Evolutionary conservation across 208 protist genomes (phyloP).

Genomic region (Leishmania guyanensis): DNA sequence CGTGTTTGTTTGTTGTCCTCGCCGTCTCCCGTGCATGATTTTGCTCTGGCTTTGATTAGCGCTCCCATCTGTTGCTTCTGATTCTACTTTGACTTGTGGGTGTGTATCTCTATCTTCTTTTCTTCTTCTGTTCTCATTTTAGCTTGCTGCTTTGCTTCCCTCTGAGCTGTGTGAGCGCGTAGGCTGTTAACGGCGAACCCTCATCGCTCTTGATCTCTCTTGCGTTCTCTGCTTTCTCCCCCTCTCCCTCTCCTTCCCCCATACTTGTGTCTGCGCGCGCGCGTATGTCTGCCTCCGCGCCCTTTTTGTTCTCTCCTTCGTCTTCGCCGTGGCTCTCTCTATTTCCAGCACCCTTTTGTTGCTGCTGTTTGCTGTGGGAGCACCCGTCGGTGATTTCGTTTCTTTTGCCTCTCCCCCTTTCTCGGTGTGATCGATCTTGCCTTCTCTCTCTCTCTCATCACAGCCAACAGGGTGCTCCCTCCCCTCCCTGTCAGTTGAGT

Average conservation of each 20-base stretch:
- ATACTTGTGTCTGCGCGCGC: background rate
- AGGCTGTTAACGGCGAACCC: too few species aligned
- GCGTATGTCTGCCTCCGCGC: background rate
- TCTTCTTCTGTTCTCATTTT: slow-evolving; percentile 1
- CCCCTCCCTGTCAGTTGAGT: background rate
- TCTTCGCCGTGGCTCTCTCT: slow-evolving; percentile 1
- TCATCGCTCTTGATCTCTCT: too few species aligned
- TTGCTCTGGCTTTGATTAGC: background rate
- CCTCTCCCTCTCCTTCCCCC: slow-evolving; percentile 3
- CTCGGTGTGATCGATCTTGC: background rate
- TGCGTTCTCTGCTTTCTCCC: background rate
- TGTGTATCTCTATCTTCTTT: slow-evolving; percentile 13
- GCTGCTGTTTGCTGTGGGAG: background rate
- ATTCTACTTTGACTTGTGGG: slow-evolving; percentile 14
- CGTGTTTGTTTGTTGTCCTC: background rate
- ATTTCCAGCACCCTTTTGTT: background rate
- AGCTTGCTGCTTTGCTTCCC: slow-evolving; percentile 5
- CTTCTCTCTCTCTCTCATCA: background rate
- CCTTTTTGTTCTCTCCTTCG: slow-evolving; percentile 12
- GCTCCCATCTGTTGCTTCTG: too few species aligned
- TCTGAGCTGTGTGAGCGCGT: background rate
- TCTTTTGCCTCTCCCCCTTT: background rate
- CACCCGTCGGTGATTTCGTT: background rate
- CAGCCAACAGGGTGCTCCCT: background rate
- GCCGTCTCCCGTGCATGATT: too few species aligned